These are phyloP conservation scores for Neoboletus subvelutipes DNA, from an alignment of 768 basidiomycete species.

Conservation along the genomic window DNA sequence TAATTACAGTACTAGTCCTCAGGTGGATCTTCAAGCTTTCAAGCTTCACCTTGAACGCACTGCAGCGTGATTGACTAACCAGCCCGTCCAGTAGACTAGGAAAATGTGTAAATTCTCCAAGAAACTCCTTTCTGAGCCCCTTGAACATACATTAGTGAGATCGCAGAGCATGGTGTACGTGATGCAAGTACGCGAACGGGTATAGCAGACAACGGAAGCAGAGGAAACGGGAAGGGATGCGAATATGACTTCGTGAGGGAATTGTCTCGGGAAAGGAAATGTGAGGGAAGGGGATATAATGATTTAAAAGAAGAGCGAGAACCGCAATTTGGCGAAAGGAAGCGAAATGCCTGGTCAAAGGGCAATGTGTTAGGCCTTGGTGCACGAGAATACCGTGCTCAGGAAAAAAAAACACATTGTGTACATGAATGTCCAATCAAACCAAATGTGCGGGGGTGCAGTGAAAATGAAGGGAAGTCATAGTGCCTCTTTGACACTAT, in stretches of 20 bases:
- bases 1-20: neutral
- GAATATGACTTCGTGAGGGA: constrained; percentile 10
- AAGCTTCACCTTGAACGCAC: too few species aligned
- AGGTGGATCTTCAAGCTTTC: neutral
- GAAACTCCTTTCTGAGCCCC: constrained; percentile 9
- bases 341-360: constrained; percentile 12
- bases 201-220: constrained; percentile 25
- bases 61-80: neutral
- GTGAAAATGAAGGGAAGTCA: constrained; percentile 20
- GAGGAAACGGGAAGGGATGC: constrained; percentile 12
- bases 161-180: constrained; percentile 29
- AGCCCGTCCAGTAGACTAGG: neutral
- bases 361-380: neutral
- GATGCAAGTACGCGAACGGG: constrained; percentile 30
- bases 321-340: constrained; percentile 7
- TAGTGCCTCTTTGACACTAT: constrained; percentile 43
- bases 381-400: constrained; percentile 19
- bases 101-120: constrained; percentile 14
- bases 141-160: constrained; percentile 33
- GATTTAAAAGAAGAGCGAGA: constrained; percentile 8
- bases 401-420: constrained; percentile 13
- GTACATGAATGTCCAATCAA: constrained; percentile 25
- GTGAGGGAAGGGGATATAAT: constrained; percentile 16
- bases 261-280: constrained; percentile 6
- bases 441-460: constrained; percentile 13